These are phyloP conservation scores for Taphrina communis DNA, from an alignment of 1,139 yeast genomes.

Conservation along the genomic window DNA sequence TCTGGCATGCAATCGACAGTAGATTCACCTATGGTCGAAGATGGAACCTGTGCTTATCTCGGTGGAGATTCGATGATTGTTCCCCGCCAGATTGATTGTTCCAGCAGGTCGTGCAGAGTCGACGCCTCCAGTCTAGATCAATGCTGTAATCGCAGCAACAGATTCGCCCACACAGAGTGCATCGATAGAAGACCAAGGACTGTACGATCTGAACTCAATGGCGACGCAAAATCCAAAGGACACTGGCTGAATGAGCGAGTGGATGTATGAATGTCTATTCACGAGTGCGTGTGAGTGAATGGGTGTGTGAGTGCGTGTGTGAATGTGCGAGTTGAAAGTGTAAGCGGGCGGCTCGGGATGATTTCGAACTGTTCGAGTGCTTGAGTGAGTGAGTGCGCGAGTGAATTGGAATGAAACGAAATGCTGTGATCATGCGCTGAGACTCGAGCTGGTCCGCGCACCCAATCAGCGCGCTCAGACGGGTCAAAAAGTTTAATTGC, in stretches of 20 bases:
- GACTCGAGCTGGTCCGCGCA: neutral
- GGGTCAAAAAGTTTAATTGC: neutral
- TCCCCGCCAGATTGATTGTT: conserved; percentile 9
- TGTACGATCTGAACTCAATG: too few species aligned
- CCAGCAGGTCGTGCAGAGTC: neutral
- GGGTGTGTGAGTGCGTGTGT: neutral
- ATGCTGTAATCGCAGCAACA: conserved; percentile 1
- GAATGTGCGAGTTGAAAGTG: neutral
- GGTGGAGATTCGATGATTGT: neutral
- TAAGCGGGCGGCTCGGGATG: neutral
- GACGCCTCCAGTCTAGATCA: conserved; percentile 1
- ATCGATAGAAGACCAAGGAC: too few species aligned
- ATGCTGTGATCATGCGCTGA: neutral
- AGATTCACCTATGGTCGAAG: too few species aligned
- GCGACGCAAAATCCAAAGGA: too few species aligned
- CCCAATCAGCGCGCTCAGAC: neutral
- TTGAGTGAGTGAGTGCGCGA: neutral
- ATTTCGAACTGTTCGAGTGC: too few species aligned
- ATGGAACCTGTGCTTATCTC: too few species aligned
- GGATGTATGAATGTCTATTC: neutral
- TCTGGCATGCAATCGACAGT: neutral
- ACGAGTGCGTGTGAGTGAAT: neutral
- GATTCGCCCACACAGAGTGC: too few species aligned
- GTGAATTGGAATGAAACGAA: neutral
- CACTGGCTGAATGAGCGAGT: neutral